phyloP scores from a whole-genome alignment of 2,329 filamentous ascomycete species.

The Aspergillus sergii region DNA sequence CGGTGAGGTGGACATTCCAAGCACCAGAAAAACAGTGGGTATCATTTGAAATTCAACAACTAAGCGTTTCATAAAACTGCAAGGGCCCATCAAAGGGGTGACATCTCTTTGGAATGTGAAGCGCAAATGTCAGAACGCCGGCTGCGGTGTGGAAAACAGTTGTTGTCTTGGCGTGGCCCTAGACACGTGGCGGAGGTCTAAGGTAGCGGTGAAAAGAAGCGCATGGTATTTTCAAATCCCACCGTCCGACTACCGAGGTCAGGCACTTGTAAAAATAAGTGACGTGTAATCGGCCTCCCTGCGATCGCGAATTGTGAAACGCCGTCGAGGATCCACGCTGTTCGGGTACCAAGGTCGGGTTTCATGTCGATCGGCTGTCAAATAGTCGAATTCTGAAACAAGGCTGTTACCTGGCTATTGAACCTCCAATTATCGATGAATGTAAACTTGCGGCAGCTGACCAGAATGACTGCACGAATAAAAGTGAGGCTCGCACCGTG shows the following conservation, averaged over 20 bases:
- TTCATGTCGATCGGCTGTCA: slow-evolving; percentile 9
- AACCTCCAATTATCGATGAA: slow-evolving; percentile 7
- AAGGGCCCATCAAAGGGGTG: slow-evolving; percentile 1
- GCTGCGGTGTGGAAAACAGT: slow-evolving; percentile 12
- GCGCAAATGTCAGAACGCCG: background rate
- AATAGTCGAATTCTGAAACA: slow-evolving; percentile 17
- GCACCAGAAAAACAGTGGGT: slow-evolving; percentile 15
- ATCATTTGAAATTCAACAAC: slow-evolving; percentile 14
- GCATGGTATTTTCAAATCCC: slow-evolving; percentile 3
- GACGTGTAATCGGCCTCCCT: slow-evolving; percentile 1
- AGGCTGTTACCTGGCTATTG: slow-evolving; percentile 11
- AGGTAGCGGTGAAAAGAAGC: slow-evolving; percentile 15
- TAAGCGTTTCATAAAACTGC: slow-evolving; percentile 8
- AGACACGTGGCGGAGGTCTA: slow-evolving; percentile 18
- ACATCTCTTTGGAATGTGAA: slow-evolving; percentile 3
- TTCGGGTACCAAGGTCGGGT: slow-evolving; percentile 2
- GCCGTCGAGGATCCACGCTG: background rate
- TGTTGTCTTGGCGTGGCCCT: slow-evolving; percentile 15
- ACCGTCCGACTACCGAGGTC: slow-evolving; percentile 1
- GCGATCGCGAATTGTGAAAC: background rate
- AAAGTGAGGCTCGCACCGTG: slow-evolving; percentile 4
- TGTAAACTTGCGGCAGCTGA: slow-evolving; percentile 1
- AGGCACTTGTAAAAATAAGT: slow-evolving; percentile 4
- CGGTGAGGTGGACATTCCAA: slow-evolving; percentile 12
- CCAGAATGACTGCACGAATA: slow-evolving; percentile 4